phyloP scores from a whole-genome alignment of 208 protist species.

The Acanthamoeba castellanii region DNA sequence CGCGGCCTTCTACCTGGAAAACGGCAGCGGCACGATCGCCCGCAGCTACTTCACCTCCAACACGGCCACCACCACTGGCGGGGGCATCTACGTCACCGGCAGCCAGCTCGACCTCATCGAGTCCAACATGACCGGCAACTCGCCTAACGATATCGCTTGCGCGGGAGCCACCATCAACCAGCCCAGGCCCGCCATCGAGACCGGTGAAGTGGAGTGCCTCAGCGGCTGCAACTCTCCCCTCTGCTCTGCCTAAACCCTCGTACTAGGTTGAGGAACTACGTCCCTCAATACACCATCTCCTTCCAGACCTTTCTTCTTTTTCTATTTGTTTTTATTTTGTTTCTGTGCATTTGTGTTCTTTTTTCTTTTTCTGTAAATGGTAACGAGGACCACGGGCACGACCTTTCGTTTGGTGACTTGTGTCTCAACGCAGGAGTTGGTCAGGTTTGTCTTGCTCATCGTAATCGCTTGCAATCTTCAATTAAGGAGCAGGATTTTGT shows the following conservation, averaged over 20 bases:
- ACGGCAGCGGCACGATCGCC: not conserved
- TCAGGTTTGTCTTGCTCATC: too few species aligned
- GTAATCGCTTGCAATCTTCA: too few species aligned
- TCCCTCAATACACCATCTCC: not conserved
- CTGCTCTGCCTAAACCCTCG: not conserved
- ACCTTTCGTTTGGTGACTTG: too few species aligned
- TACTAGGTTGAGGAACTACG: not conserved
- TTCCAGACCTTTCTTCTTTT: too few species aligned
- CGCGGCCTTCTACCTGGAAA: not conserved
- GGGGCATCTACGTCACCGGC: not conserved
- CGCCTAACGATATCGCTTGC: not conserved
- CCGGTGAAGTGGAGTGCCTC: not conserved
- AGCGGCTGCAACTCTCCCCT: not conserved
- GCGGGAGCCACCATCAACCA: not conserved
- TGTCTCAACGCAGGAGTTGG: too few species aligned
- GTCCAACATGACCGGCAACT: constrained; percentile 15
- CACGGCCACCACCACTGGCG: not conserved
- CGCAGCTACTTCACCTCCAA: constrained; percentile 5
- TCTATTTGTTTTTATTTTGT: too few species aligned
- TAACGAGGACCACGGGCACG: too few species aligned
- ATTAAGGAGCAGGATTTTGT: too few species aligned
- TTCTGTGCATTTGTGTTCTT: too few species aligned
- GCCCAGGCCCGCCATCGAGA: not conserved
- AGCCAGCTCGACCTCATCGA: not conserved
- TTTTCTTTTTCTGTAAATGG: too few species aligned